A percentile compares a stretch with the other conserved stretches of the same genome.
Evolutionary conservation across 805 yeast species (phyloP).

Genomic region (Millerozyma miso): DNA sequence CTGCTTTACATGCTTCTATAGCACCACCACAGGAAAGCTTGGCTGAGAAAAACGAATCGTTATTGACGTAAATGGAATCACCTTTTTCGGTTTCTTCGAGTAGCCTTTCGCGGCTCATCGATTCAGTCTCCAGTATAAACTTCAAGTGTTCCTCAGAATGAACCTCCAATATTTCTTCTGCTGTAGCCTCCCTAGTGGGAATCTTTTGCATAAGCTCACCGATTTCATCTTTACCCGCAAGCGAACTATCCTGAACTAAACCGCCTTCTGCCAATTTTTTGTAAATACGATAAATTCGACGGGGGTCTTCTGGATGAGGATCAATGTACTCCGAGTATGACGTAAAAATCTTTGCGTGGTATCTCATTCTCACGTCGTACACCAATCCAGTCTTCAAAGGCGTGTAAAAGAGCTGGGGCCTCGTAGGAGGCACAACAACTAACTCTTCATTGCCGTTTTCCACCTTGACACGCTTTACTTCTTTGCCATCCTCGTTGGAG

Average conservation of each 20-base stretch:
- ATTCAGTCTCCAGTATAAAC: constrained; percentile 68
- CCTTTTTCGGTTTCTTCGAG: constrained; percentile 84
- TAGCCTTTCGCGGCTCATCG: constrained; percentile 73
- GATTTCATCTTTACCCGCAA: constrained; percentile 68
- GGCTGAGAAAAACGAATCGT: constrained; percentile 83
- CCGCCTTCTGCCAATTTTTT: constrained; percentile 94
- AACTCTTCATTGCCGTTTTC: constrained; percentile 5
- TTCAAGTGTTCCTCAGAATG: constrained; percentile 79
- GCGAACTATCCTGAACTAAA: constrained; percentile 70
- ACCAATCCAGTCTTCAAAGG: constrained; percentile 89
- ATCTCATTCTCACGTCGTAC: constrained; percentile 95
- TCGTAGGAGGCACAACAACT: constrained; percentile 51
- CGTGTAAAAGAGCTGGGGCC: constrained; percentile 65
- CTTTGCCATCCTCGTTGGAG: constrained; percentile 3
- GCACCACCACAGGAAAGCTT: constrained; percentile 94
- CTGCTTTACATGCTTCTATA: constrained; percentile 93
- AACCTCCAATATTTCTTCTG: constrained; percentile 80
- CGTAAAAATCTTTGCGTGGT: constrained; percentile 91
- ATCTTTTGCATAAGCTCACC: constrained; percentile 86
- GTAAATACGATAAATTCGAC: constrained; percentile 90
- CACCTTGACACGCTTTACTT: background rate
- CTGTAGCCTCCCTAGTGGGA: constrained; percentile 84
- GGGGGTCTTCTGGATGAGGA: constrained; percentile 98
- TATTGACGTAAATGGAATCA: constrained; percentile 92
- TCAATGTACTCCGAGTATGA: constrained; percentile 91